Conservation (phyloP, 306 rosid genomes). For the Lotus japonicus region DNA sequence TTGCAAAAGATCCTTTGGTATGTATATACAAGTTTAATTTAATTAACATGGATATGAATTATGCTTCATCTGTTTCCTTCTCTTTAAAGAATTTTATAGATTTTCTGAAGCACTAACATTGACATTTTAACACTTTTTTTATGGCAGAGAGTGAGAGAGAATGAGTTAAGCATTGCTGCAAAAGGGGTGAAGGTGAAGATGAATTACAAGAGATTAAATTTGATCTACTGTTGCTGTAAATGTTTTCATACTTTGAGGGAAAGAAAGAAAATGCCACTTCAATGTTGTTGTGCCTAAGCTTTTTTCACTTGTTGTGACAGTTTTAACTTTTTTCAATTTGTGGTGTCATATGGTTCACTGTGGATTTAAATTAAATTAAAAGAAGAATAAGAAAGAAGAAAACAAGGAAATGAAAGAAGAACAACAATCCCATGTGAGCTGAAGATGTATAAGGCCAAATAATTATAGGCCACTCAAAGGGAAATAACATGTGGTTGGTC, state of each 20-base stretch:
- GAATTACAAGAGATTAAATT: conserved; percentile 2
- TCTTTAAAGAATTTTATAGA: not conserved
- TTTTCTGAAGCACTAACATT: conserved; percentile 11
- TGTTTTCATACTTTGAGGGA: not conserved
- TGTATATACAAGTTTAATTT: not conserved
- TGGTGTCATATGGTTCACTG: conserved; percentile 13
- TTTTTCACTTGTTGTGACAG: conserved; percentile 9
- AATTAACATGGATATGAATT: not conserved
- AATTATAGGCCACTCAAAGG: conserved; percentile 48
- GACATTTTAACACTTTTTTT: not conserved
- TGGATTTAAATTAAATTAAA: not conserved
- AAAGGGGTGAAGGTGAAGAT: conserved; percentile 19
- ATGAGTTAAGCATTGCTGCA: conserved; percentile 29
- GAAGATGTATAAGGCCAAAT: conserved; percentile 31
- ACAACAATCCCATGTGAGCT: conserved; percentile 38
- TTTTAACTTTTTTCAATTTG: conserved; percentile 11
- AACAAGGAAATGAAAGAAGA: conserved; percentile 10
- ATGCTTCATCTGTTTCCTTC: not conserved
- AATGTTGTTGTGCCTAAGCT: conserved; percentile 1
- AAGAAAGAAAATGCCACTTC: not conserved
- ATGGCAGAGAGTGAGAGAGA: conserved; percentile 35
- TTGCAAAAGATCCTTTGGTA: conserved; percentile 95
- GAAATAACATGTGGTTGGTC: conserved; percentile 16
- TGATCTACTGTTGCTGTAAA: not conserved
- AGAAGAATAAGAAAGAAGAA: not conserved